These are phyloP conservation scores for Panicum virgatum DNA, from an alignment of 202 grass and related monocot species.

Conservation along the genomic window DNA sequence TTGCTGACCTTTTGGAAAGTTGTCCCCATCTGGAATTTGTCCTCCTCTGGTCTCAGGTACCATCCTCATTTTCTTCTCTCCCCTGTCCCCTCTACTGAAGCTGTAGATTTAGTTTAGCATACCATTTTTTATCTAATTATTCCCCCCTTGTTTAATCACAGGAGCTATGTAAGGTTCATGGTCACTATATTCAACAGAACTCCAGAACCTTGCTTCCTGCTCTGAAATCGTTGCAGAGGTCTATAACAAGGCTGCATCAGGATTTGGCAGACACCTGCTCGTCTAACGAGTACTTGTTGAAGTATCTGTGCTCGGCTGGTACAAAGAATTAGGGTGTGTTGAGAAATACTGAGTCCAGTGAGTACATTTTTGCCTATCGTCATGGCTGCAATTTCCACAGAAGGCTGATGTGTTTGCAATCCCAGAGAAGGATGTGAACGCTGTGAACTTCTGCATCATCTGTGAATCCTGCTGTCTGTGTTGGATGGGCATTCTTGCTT, in stretches of 20 bases:
- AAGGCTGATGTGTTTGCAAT: neutral
- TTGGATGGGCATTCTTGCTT: neutral
- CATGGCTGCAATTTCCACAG: neutral
- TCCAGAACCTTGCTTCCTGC: conserved; percentile 80
- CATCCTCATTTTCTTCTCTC: neutral
- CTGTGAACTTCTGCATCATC: neutral
- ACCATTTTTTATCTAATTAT: neutral
- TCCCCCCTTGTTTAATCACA: conserved; percentile 23
- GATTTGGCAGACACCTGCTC: conserved; percentile 87
- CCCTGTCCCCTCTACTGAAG: too few relatives aligned
- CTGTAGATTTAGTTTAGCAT: conserved; percentile 10
- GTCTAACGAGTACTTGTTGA: conserved; percentile 92
- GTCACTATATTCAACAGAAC: conserved; percentile 87
- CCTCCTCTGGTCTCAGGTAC: conserved; percentile 83
- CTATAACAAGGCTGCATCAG: conserved; percentile 89
- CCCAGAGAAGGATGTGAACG: neutral
- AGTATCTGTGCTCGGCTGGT: conserved; percentile 65
- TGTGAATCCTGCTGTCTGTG: neutral
- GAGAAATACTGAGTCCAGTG: neutral
- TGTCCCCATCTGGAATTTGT: conserved; percentile 95
- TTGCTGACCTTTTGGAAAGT: conserved; percentile 77
- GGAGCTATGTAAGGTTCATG: conserved; percentile 88
- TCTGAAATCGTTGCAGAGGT: conserved; percentile 83
- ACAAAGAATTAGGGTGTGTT: conserved; percentile 45
- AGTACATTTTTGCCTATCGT: neutral